Base-by-base conservation (phyloP, 1,284 basidiomycete species). In the Ceratobasidium sp. region DNA sequence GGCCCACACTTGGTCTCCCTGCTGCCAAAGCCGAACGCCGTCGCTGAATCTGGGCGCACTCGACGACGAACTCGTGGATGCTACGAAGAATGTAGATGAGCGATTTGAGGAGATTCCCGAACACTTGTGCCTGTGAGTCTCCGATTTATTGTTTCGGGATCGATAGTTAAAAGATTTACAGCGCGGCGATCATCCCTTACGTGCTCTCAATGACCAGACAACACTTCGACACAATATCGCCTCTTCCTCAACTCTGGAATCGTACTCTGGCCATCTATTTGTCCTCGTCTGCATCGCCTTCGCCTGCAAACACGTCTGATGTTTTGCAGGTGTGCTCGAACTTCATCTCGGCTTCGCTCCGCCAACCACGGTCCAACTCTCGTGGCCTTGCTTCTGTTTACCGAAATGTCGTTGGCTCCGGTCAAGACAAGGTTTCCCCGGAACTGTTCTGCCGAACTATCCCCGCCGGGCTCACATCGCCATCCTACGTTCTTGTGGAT, bases 141-240 rank as follows among this genome's bases (percentile, higher is more conserved):
- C 12, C 18, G 16, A 8, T 50, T 16, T 65, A 20, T 44, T 10
- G 35, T 33, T 73, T 5, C 23, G 1, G 14, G 5, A 48, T 38
- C n/a, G 46, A 1, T 33, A 27, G 23, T 30, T 55, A 27, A 75
- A 33, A 35, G 20, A 18, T 64, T 30, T 33, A 33, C 48, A 70
- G 71, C 23, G 71, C 33, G 2, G 59, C 71, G 20, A 75, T 75
- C 60, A 65, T 75, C 44, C 71, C 71, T 20, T 75, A 75, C 30
- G 71, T 48, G 8, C 59, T 75, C 20, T 75, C 71, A 4, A 75
- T 75, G 71, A 75, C 65, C 44, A 75, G 55, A 65, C 71, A 75
- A 12, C 71, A 65, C 35, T 55, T 75, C 50, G 71, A 75, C 23
- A 65, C 62, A 18, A 65, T 75, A 33, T 65, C 71, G 14, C 71